Evolutionary conservation across 2,329 filamentous ascomycete species (phyloP), one percentile per base, ranked within the genome.

Genomic region (Alternaria brassicicola): DNA sequence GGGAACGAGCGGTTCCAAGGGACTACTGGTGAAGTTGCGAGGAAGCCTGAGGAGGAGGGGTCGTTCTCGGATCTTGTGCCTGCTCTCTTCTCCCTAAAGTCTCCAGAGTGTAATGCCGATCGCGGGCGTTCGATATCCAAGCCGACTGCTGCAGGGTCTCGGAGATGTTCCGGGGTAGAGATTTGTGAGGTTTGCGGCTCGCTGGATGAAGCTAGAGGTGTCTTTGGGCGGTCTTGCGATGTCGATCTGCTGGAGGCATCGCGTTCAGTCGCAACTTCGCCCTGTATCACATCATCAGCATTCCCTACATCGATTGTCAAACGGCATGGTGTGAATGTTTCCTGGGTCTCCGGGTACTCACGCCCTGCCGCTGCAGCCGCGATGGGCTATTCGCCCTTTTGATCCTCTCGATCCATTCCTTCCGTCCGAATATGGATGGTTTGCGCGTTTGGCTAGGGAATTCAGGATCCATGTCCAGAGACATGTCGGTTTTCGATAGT

Each of bases 381-480:
- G 87, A 86, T 35, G 91, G 89, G 70, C 87, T 90, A 77, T 93
- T 88, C 30, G 87, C 88, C 75, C 86, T 87, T 80, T 97, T 97
- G 65, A 97, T 84, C 64, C 89, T 85, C 77, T 93, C 86, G 56
- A 98, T 97, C 68, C 97, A 81, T 76, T 93, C 89, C 56, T 87
- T 87, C 63, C 93, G 85, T 74, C 92, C 88, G 45, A 80, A 69
- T 39, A 63, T 59, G 15, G 64, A 55, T n/a, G 74, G 63, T 54
- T 65, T 72, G 42, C 59, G 61, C 25, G 55, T 62, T 35, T 69
- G 67, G 33, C 57, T 67, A 17, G 71, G 72, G 28, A 58, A 55
- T 19, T 64, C 60, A 33, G 61, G 31, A 28, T 66, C 58, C 46
- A 56, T 49, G 13, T 59, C 63, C 10, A 55, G 38, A 10, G 42